Evolutionary conservation across 1,284 basidiomycete genomes (phyloP).

Genomic region (Pseudozyma tsukubaensis): DNA sequence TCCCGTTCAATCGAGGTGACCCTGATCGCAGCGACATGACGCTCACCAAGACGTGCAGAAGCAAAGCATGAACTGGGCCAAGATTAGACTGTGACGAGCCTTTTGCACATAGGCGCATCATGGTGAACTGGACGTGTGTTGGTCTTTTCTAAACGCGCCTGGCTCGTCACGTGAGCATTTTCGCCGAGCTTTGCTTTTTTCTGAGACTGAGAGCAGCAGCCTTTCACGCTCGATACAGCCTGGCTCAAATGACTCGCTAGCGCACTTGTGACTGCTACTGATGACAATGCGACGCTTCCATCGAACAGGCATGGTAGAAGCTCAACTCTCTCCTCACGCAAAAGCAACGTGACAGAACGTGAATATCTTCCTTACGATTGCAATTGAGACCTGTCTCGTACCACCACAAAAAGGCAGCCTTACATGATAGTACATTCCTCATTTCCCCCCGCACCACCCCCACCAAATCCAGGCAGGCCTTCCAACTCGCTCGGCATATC

Average conservation of each 20-base stretch:
- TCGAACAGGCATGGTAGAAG: too few species aligned
- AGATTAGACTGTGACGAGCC: too few species aligned
- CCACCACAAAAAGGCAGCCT: not conserved
- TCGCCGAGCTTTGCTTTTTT: conserved; percentile 6
- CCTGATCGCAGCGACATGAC: too few species aligned
- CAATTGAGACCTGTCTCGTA: not conserved
- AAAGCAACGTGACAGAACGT: too few species aligned
- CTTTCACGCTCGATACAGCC: conserved; percentile 14
- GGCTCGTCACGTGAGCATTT: conserved; percentile 22
- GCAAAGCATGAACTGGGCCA: too few species aligned
- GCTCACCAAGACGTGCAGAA: too few species aligned
- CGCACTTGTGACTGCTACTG: too few species aligned
- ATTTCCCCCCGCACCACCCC: conserved; percentile 20
- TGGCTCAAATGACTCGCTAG: too few species aligned
- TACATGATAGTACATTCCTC: conserved; percentile 65
- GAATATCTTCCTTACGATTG: not conserved
- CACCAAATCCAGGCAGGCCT: conserved; percentile 48
- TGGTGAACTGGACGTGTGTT: conserved; percentile 22
- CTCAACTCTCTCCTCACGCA: too few species aligned
- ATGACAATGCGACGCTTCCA: too few species aligned
- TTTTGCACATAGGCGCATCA: not conserved
- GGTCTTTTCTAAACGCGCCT: conserved; percentile 27
- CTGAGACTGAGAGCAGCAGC: not conserved
- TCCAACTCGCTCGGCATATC: conserved; percentile 79
- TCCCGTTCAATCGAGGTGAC: too few species aligned